phyloP scores from a whole-genome alignment of 306 rosid genomes.

The peach (Prunus persica) region DNA sequence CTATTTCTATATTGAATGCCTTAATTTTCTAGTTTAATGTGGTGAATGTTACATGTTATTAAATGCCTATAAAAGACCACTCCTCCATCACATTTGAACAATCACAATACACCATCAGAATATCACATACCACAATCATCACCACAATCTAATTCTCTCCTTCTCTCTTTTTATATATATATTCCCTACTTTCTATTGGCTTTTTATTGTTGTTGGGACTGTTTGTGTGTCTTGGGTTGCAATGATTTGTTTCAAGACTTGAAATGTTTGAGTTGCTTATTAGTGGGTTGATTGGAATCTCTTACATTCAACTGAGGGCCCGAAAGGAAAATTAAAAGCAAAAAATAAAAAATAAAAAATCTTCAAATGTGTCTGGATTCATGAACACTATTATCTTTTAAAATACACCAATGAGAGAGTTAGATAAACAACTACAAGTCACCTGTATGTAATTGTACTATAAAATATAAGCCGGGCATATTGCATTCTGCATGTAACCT shows the following conservation, averaged over 20 bases:
- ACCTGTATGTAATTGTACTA: slow-evolving; percentile 6
- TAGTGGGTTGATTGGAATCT: slow-evolving; percentile 16
- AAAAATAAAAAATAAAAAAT: background rate
- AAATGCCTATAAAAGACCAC: too few species aligned
- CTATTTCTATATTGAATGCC: too few species aligned
- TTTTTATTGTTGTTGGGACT: background rate
- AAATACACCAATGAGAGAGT: background rate
- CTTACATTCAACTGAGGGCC: background rate
- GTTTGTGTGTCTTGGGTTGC: background rate
- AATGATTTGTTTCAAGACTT: slow-evolving; percentile 10
- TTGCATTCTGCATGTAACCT: background rate
- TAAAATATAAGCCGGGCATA: background rate
- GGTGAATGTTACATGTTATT: too few species aligned
- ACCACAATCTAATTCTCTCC: too few species aligned
- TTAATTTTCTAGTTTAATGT: too few species aligned
- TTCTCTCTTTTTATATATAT: too few species aligned
- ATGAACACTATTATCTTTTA: background rate
- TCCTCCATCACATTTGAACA: too few species aligned
- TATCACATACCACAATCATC: too few species aligned
- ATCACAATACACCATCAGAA: too few species aligned
- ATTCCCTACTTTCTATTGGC: background rate
- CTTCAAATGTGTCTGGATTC: background rate
- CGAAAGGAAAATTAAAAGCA: background rate
- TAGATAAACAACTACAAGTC: background rate
- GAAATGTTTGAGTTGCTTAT: slow-evolving; percentile 1